These are phyloP conservation scores for Emericellopsis atlantica DNA, from an alignment of 2,329 filamentous ascomycete species.

Conservation along the genomic window DNA sequence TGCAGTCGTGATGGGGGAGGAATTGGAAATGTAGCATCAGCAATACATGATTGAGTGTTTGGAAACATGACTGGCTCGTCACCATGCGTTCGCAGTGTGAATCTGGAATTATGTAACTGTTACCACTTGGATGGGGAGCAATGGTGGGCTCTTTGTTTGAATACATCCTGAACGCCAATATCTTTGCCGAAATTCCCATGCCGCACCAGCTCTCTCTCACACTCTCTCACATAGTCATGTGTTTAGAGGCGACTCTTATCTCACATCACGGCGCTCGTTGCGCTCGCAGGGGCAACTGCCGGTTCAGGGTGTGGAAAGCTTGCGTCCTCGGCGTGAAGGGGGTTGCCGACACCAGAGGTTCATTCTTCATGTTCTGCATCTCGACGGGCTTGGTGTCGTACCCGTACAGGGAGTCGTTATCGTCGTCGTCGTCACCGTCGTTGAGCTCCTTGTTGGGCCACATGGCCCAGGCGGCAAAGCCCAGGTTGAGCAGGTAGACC, in stretches of 20 bases:
- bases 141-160: no score
- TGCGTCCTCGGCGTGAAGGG: conserved; percentile 30
- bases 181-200: no score
- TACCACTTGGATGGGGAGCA: no score
- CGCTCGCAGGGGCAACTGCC: conserved; percentile 38
- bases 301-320: conserved; percentile 52
- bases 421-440: conserved; percentile 30
- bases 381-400: conserved; percentile 32
- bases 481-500: conserved; percentile 47
- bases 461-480: conserved; percentile 45
- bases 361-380: conserved; percentile 35
- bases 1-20: conserved; percentile 22
- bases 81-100: no score
- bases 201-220: no score
- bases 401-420: conserved; percentile 4
- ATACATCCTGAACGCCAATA: no score
- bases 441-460: conserved; percentile 38
- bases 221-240: no score
- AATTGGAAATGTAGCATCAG: no score
- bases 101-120: no score
- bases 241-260: not conserved
- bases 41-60: no score
- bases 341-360: conserved; percentile 4
- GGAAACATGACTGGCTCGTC: no score
- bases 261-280: conserved; percentile 8